Conservation (phyloP, 305 asterid species). For the Fraxinus baroniana region DNA sequence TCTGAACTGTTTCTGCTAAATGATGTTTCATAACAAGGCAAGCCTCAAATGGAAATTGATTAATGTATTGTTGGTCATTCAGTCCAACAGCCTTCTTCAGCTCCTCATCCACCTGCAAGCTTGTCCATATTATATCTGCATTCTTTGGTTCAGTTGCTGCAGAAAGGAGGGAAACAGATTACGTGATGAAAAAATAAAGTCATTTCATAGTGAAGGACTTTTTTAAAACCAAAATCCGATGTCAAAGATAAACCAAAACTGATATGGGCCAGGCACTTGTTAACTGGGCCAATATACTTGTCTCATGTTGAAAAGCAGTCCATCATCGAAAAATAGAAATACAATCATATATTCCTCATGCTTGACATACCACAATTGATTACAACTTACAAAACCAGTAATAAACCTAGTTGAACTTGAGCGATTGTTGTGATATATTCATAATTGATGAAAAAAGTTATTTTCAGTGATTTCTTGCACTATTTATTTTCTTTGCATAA, state of each 20-base stretch:
- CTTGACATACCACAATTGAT: neutral
- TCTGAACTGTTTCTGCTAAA: conserved; percentile 83
- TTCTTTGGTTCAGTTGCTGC: conserved; percentile 86
- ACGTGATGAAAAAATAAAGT: conserved; percentile 12
- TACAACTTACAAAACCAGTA: conserved; percentile 4
- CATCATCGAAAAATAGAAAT: conserved; percentile 6
- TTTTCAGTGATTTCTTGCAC: neutral
- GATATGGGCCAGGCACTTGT: conserved; percentile 4
- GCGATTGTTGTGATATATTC: neutral
- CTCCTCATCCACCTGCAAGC: conserved; percentile 86
- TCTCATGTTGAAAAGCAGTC: conserved; percentile 11
- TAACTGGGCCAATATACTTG: neutral
- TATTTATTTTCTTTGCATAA: neutral
- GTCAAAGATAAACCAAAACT: conserved; percentile 5
- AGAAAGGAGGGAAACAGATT: conserved; percentile 21
- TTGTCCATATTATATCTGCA: conserved; percentile 93
- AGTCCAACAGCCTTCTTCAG: conserved; percentile 73
- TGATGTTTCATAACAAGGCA: conserved; percentile 98
- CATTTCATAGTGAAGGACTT: conserved; percentile 11
- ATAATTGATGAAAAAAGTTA: neutral
- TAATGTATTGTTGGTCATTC: conserved; percentile 69
- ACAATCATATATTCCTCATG: conserved; percentile 11
- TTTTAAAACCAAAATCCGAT: conserved; percentile 17
- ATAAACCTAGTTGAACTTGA: conserved; percentile 13
- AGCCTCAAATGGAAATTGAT: conserved; percentile 97